These are phyloP conservation scores for Mycena olivaceomarginata DNA, from an alignment of 768 basidiomycete species.

Conservation along the genomic window DNA sequence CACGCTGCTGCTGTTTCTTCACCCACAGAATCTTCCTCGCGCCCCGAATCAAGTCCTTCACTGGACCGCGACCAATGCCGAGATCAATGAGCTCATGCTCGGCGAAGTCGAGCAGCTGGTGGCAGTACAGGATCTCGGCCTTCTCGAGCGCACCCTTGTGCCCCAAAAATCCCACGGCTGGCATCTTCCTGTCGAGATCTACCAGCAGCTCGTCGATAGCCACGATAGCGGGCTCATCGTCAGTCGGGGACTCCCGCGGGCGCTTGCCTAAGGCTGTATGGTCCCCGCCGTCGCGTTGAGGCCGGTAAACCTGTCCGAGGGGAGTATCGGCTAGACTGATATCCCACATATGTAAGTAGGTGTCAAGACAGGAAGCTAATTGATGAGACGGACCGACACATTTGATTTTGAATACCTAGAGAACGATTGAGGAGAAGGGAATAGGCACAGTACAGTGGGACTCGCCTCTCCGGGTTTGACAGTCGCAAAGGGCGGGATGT, in stretches of 20 bases:
- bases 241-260: neutral
- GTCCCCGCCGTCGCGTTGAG: neutral
- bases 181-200: conserved; percentile 4
- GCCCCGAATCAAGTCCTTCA: conserved; percentile 1
- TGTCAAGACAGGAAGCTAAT: too few relatives aligned
- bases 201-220: neutral
- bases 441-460: too few relatives aligned
- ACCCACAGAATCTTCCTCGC: neutral
- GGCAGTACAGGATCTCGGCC: neutral
- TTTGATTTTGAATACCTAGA: too few relatives aligned
- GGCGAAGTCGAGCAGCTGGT: neutral
- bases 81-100: neutral
- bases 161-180: conserved; percentile 3
- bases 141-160: conserved; percentile 1
- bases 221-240: neutral
- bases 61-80: neutral
- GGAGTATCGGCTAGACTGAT: neutral
- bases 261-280: neutral
- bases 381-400: too few relatives aligned
- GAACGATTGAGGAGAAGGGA: too few relatives aligned
- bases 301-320: conserved; percentile 3
- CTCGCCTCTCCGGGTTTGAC: too few relatives aligned
- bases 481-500: too few relatives aligned
- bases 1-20: neutral
- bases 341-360: too few relatives aligned